phyloP scores from a whole-genome alignment of 768 basidiomycete species.

The Termitomyces sp. region DNA sequence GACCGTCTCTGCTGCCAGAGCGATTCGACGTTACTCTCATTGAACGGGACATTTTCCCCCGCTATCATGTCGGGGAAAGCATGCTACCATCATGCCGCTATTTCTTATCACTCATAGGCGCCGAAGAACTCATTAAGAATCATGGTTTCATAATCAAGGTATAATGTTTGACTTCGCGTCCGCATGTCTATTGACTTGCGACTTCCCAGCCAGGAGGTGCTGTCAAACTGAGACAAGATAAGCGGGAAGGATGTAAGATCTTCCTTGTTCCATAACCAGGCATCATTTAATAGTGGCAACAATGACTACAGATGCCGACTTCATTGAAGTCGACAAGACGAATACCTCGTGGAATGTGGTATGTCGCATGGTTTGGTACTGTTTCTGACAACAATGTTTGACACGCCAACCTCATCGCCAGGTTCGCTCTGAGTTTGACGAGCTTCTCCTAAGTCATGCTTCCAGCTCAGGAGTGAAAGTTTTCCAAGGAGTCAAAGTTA shows the following conservation, averaged over 20 bases:
- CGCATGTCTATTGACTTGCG: no score
- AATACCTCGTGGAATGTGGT: slow-evolving; percentile 62
- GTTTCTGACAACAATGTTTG: background rate
- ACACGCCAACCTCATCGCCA: slow-evolving; percentile 11
- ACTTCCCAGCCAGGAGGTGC: slow-evolving; percentile 47
- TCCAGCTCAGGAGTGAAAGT: slow-evolving; percentile 38
- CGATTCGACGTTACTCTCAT: slow-evolving; percentile 46
- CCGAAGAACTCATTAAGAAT: slow-evolving; percentile 18
- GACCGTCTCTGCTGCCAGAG: background rate
- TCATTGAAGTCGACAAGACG: slow-evolving; percentile 39
- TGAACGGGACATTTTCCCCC: slow-evolving; percentile 39
- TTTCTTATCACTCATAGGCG: slow-evolving; percentile 16
- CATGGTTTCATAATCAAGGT: slow-evolving; percentile 27
- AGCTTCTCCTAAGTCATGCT: slow-evolving; percentile 53
- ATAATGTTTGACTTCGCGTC: background rate
- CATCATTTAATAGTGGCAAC: background rate
- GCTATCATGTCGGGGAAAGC: slow-evolving; percentile 36
- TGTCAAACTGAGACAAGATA: slow-evolving; percentile 51
- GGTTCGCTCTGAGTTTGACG: slow-evolving; percentile 55
- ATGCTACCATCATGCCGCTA: slow-evolving; percentile 25
- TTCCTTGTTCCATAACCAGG: no score
- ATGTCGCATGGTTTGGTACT: slow-evolving; percentile 14
- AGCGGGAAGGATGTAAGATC: slow-evolving; percentile 50
- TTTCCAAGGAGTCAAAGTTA: slow-evolving; percentile 41
- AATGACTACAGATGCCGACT: slow-evolving; percentile 44